Evolutionary conservation across 1,284 basidiomycete genomes (phyloP), one percentile per base, ranked within the genome.

Genomic region (Fistulina hepatica): DNA sequence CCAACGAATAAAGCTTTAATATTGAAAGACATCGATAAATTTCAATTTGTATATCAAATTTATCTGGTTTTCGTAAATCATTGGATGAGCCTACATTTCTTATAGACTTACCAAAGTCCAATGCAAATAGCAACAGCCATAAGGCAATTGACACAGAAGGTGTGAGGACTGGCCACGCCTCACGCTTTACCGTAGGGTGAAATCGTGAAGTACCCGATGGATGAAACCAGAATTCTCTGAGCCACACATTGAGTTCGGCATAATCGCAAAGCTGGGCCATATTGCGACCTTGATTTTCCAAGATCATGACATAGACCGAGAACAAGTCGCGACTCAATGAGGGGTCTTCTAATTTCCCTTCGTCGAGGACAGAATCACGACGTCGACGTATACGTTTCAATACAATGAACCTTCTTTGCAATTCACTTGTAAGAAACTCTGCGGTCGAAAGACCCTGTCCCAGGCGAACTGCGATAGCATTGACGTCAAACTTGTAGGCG

Each of bases 241-340:
- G 47, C 73, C 68, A 79, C 26, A 39, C 56, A 44, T 61, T 59
- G 39, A 68, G 66, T 42, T 48, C 58, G 25, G 60, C 72, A 54
- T 61, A 80, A 48, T 67, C 71, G 33, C 71, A 55, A 21, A 90
- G 65, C 49, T 88, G 83, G 21, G 39, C 55, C 36, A 72, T 63
- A 50, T 92, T 92, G 56, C 74, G 78, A 24, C 80, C 83, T 39
- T 88, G 78, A 53, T 85, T 83, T 60, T 92, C 88, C 31, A 80
- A 58, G 58, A 86, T 63, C 73, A 90, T 74, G 39, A 85, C 56
- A 53, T 82, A 89, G 2, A 76, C 65, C 11, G 71, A 67, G 65
- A 76, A 81, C 3, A 90, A 65, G n/a, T n/a, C n/a, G n/a, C n/a
- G n/a, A n/a, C n/a, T n/a, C n/a, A n/a, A n/a, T n/a, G n/a, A n/a